Conservation (phyloP, 2,329 filamentous ascomycete genomes). For the Botryosphaeria dothidea region DNA sequence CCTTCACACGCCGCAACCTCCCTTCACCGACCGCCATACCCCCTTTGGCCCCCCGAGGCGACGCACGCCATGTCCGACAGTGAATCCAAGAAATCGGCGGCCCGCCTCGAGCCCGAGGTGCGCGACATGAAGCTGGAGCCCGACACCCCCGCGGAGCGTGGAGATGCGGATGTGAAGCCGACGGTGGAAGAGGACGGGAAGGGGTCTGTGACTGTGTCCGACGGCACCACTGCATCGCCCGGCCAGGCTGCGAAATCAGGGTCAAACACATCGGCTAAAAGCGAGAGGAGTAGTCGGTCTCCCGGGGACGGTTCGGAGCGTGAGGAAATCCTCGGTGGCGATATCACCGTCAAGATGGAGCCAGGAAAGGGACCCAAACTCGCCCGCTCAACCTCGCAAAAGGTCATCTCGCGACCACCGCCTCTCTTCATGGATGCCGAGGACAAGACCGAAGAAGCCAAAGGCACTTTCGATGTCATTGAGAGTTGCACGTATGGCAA, state of each 20-base stretch:
- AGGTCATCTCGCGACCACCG: conserved; percentile 62
- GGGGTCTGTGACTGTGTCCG: conserved; percentile 26
- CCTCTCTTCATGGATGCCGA: conserved; percentile 73
- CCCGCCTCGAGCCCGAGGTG: conserved; percentile 45
- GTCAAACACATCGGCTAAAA: conserved; percentile 24
- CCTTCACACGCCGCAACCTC: conserved; percentile 29
- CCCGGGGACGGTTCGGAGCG: conserved; percentile 42
- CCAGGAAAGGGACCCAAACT: conserved; percentile 69
- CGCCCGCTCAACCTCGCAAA: conserved; percentile 73
- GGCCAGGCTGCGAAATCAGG: conserved; percentile 21
- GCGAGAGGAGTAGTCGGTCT: conserved; percentile 34
- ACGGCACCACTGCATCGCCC: conserved; percentile 23
- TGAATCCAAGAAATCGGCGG: conserved; percentile 35
- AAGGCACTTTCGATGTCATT: conserved; percentile 76
- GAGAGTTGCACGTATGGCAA: conserved; percentile 86
- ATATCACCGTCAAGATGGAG: conserved; percentile 64
- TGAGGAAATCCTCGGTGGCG: conserved; percentile 60
- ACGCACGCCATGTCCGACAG: conserved; percentile 40
- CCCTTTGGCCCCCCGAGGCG: conserved; percentile 9
- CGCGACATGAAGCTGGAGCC: conserved; percentile 49
- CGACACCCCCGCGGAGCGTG: conserved; percentile 29
- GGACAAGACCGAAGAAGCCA: conserved; percentile 76
- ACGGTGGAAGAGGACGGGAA: conserved; percentile 25
- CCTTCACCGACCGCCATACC: conserved; percentile 24
- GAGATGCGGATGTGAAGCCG: conserved; percentile 31